phyloP scores from a whole-genome alignment of 2,329 filamentous ascomycete genomes.

The Pseudogymnoascus sp. region DNA sequence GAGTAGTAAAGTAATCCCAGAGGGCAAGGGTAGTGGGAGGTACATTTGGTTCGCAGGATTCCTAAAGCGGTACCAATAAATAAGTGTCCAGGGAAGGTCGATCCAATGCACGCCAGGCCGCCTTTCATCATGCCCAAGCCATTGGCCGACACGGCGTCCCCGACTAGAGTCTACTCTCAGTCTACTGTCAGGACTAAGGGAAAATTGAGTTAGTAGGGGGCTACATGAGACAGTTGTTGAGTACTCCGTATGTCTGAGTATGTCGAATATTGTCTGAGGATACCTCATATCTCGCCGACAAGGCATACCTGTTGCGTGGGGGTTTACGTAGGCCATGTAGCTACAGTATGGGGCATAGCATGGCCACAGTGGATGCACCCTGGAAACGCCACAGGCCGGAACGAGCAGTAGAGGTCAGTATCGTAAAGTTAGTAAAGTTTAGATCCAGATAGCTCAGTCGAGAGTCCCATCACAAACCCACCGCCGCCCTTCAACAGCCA shows the following conservation, averaged over 20 bases:
- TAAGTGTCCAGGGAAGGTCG: not conserved
- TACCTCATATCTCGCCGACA: slow-evolving; percentile 1
- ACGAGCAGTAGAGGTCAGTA: not conserved
- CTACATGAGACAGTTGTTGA: not conserved
- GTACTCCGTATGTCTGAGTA: no score
- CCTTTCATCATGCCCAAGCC: not conserved
- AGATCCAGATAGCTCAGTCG: not conserved
- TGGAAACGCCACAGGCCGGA: not conserved
- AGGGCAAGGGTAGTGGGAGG: not conserved
- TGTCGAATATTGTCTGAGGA: not conserved
- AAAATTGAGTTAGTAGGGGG: not conserved
- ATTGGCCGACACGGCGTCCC: not conserved
- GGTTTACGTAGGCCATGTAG: not conserved
- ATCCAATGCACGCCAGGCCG: not conserved
- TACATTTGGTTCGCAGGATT: not conserved
- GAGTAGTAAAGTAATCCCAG: not conserved
- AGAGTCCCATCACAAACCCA: not conserved
- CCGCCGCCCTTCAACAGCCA: not conserved
- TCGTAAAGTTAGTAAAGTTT: not conserved
- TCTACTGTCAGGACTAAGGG: not conserved
- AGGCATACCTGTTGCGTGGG: not conserved
- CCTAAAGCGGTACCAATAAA: not conserved
- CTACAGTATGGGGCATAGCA: not conserved
- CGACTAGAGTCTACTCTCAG: not conserved
- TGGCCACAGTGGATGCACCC: not conserved